phyloP scores from a whole-genome alignment of 306 rosid genomes.

The Rosa multiflora region DNA sequence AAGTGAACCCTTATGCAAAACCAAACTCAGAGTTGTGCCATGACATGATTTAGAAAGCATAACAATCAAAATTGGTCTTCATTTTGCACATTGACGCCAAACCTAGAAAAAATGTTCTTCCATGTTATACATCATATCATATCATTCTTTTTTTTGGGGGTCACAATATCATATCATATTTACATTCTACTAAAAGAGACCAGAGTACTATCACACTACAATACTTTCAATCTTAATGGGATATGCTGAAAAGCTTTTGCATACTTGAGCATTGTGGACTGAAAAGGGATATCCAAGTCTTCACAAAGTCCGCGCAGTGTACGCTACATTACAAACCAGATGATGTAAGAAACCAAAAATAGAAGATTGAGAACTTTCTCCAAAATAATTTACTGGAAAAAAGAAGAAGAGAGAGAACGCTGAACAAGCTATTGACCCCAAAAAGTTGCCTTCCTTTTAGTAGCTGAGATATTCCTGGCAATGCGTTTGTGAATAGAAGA shows the following conservation, averaged over 20 bases:
- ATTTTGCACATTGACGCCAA: not conserved
- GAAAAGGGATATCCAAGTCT: conserved; percentile 71
- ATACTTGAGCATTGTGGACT: conserved; percentile 70
- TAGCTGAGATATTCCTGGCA: not conserved
- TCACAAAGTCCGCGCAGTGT: conserved; percentile 66
- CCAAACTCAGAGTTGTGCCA: not conserved
- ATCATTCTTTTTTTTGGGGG: too few species aligned
- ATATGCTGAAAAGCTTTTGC: conserved; percentile 18
- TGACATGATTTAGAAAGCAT: not conserved
- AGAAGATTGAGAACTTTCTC: conserved; percentile 11
- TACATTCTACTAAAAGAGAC: not conserved
- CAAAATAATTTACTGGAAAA: not conserved
- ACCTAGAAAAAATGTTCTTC: not conserved
- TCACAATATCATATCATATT: too few species aligned
- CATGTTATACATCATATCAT: too few species aligned
- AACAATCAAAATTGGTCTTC: not conserved
- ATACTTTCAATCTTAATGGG: conserved; percentile 15
- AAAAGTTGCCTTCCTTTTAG: not conserved
- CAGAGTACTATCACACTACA: not conserved
- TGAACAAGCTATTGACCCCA: not conserved
- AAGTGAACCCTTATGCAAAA: not conserved
- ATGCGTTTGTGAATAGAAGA: not conserved
- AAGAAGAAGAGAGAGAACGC: not conserved
- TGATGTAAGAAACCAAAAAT: not conserved
- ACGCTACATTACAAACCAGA: conserved; percentile 46